Evolutionary conservation across 2,329 filamentous ascomycete species (phyloP), one percentile per base, ranked within the genome.

Genomic region (Cadophora gregata): DNA sequence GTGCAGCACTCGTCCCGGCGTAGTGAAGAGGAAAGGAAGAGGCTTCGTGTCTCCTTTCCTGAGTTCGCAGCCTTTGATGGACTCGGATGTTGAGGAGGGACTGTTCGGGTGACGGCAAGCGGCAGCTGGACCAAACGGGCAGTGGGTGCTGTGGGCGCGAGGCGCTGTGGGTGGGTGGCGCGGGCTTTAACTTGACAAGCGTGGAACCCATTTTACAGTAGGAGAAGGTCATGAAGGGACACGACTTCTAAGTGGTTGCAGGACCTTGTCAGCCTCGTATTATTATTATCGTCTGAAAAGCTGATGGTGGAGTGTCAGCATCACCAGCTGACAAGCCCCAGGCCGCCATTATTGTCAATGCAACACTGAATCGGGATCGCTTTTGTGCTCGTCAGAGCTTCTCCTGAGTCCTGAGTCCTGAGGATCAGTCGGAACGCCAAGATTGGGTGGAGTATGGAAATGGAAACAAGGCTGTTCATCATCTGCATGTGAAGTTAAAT

Each of bases 181-280:
- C 31, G 55, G 33, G 58, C 36, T 60, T 47, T 47, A 14, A 47
- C 21, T 31, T 31, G 33, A 45, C 12, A 59, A 8, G 24, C 31
- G 33, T 59, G 14, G 36, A 59, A 25, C 10, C 58, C 38, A 29
- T 47, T 47, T 25, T 60, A n/a, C n/a, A n/a, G n/a, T n/a, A 25
- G 58, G 58, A 58, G 9, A 60, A 21, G 16, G 19, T 25, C 38
- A 29, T n/a, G 25, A 48, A 14, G 25, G n/a, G 31, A 31, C 16
- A 60, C 24, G 33, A 4, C 33, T 3, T 60, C 9, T 60, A 38
- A 60, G 38, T 60, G 58, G 58, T 48, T 60, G 6, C 7, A 6
- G 36, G 24, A 29, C 27, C 48, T 58, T 31, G 42, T 60, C 58
- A 60, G 38, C 58, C 58, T 60, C 38, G 25, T 60, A 60, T 47